Percentiles rank a stretch among this genome's conserved stretches.
Evolutionary conservation across 2,329 filamentous ascomycete species (phyloP).

Genomic region (Phaeomoniella chlamydospora): DNA sequence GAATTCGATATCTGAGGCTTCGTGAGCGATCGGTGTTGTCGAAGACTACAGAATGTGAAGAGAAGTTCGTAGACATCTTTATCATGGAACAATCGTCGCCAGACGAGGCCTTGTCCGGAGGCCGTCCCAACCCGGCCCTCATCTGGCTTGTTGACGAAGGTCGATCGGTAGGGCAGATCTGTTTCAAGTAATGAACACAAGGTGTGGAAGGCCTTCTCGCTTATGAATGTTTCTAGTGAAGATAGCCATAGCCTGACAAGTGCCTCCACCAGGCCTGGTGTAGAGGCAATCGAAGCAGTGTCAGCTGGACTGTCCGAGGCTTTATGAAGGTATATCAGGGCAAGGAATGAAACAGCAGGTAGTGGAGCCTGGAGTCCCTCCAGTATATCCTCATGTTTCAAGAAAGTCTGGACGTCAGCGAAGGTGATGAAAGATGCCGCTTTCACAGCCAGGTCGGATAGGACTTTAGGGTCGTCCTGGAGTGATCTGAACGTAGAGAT

Average conservation of each 20-base stretch:
- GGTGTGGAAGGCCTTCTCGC: slow-evolving; percentile 37
- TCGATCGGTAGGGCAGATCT: slow-evolving; percentile 24
- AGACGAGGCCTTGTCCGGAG: slow-evolving; percentile 39
- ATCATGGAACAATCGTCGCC: slow-evolving; percentile 48
- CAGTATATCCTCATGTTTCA: slow-evolving; percentile 37
- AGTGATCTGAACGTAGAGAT: slow-evolving; percentile 16
- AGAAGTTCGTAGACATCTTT: slow-evolving; percentile 41
- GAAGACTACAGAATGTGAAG: slow-evolving; percentile 39
- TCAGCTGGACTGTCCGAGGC: slow-evolving; percentile 35
- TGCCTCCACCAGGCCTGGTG: slow-evolving; percentile 37
- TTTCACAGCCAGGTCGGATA: slow-evolving; percentile 37
- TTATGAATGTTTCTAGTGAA: slow-evolving; percentile 38
- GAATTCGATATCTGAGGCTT: slow-evolving; percentile 38
- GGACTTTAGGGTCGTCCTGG: slow-evolving; percentile 42
- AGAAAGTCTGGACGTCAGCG: slow-evolving; percentile 30
- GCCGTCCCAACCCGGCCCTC: slow-evolving; percentile 13
- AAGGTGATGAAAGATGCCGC: slow-evolving; percentile 35
- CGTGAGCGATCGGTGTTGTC: slow-evolving; percentile 22
- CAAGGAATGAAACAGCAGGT: slow-evolving; percentile 40
- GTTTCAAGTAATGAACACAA: slow-evolving; percentile 38
- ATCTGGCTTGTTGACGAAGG: slow-evolving; percentile 11
- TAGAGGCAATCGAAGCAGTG: slow-evolving; percentile 42
- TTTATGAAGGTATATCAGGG: slow-evolving; percentile 41
- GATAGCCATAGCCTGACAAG: slow-evolving; percentile 45
- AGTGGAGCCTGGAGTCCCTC: slow-evolving; percentile 36